A percentile compares a stretch with the other conserved stretches of the same genome.
Conservation (phyloP, 75 land plant species). For the Picea glauca region DNA sequence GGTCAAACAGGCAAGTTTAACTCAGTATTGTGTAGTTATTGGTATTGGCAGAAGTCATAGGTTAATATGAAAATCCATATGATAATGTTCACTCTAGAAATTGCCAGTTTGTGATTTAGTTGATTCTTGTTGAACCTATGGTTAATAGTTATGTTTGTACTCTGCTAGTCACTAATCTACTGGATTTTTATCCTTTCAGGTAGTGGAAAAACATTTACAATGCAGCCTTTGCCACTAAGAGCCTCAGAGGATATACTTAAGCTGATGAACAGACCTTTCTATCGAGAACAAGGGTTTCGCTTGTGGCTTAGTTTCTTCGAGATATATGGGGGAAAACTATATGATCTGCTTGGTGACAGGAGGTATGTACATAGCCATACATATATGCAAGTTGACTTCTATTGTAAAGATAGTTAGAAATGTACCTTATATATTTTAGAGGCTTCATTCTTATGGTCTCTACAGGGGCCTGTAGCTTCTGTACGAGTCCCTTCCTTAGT, state of each 20-base stretch:
- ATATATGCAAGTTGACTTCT: constrained; percentile 12
- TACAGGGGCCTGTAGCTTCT: too few relatives aligned
- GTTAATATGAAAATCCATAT: not conserved
- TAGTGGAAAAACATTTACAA: constrained; percentile 97
- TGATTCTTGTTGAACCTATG: not conserved
- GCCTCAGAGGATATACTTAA: constrained; percentile 86
- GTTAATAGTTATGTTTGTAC: not conserved
- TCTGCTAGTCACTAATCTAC: not conserved
- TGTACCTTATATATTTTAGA: not conserved
- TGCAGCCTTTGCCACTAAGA: constrained; percentile 94
- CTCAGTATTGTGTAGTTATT: not conserved
- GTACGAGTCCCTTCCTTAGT: too few relatives aligned
- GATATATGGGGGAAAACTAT: constrained; percentile 98
- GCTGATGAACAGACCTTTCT: constrained; percentile 67
- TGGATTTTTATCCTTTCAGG: constrained; percentile 44
- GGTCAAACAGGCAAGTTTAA: constrained; percentile 82
- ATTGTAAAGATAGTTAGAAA: not conserved
- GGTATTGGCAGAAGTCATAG: not conserved
- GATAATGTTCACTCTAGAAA: not conserved
- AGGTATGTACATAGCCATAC: constrained; percentile 45
- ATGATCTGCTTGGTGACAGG: constrained; percentile 95
- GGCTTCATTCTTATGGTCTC: too few relatives aligned
- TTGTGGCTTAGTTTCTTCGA: constrained; percentile 99
- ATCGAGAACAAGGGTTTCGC: constrained; percentile 70
- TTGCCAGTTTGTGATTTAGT: not conserved